A percentile compares a stretch with the other conserved stretches of the same genome.
Evolutionary conservation across 306 rosid genomes (phyloP).

Genomic region (Echinosophora koreensis): DNA sequence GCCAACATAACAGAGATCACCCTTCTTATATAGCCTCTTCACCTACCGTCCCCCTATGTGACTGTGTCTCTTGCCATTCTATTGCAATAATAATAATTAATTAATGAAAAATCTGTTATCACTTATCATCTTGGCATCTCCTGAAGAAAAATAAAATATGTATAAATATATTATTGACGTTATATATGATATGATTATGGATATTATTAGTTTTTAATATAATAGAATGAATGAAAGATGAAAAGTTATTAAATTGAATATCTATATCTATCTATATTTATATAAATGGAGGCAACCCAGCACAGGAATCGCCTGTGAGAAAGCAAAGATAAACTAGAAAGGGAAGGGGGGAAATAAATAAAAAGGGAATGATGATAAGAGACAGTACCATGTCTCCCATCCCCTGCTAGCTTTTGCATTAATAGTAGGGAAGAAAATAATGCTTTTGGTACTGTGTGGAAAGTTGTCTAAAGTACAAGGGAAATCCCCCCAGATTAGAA

Average conservation of each 20-base stretch:
- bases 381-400: slow-evolving; percentile 58
- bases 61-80: slow-evolving; percentile 31
- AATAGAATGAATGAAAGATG: slow-evolving; percentile 16
- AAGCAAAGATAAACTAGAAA: slow-evolving; percentile 51
- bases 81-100: slow-evolving; percentile 21
- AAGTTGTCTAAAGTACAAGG: slow-evolving; percentile 52
- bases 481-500: slow-evolving; percentile 70
- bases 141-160: background rate
- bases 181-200: no score
- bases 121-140: slow-evolving; percentile 4
- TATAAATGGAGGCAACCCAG: slow-evolving; percentile 54
- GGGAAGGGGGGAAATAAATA: slow-evolving; percentile 61
- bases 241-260: background rate
- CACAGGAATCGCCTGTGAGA: slow-evolving; percentile 87
- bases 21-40: slow-evolving; percentile 81
- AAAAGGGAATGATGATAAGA: slow-evolving; percentile 35
- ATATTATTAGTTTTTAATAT: background rate
- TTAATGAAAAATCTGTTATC: background rate
- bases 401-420: slow-evolving; percentile 67
- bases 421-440: slow-evolving; percentile 49
- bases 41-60: slow-evolving; percentile 51
- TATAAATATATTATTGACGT: slow-evolving; percentile 11
- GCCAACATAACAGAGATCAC: slow-evolving; percentile 46
- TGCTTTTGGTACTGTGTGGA: background rate
- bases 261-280: background rate